Conservation (phyloP, 179 eudicot genomes). For the Monotropa hypopitys region DNA sequence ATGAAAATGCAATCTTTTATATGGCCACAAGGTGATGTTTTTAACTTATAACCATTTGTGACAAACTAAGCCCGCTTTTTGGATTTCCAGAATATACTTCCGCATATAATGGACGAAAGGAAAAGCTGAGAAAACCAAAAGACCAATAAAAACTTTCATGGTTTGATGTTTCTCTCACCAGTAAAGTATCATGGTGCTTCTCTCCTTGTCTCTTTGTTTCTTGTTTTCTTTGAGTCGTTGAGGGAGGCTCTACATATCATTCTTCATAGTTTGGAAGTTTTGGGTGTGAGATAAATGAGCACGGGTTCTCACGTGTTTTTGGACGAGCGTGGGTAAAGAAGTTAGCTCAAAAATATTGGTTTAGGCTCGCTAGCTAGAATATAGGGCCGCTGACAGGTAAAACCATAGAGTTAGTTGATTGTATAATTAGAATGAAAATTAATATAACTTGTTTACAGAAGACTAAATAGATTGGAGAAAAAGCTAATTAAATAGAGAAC, state of each 20-base stretch:
- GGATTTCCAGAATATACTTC: not conserved
- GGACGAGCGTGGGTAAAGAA: too few relatives aligned
- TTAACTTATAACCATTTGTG: not conserved
- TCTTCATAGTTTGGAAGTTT: not conserved
- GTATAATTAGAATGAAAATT: too few relatives aligned
- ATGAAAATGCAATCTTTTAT: not conserved
- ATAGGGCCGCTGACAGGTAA: too few relatives aligned
- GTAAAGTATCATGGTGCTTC: not conserved
- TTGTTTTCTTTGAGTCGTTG: not conserved
- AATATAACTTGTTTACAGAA: too few relatives aligned
- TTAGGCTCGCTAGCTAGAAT: too few relatives aligned
- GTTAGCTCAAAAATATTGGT: too few relatives aligned
- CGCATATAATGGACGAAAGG: not conserved
- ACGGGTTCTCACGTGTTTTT: too few relatives aligned
- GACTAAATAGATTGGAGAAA: too few relatives aligned
- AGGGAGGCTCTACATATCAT: not conserved
- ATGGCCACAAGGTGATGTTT: not conserved
- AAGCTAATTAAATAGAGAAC: too few relatives aligned
- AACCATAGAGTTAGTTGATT: too few relatives aligned
- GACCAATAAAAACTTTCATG: not conserved
- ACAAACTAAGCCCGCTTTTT: not conserved
- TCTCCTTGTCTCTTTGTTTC: not conserved
- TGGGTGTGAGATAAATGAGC: not conserved
- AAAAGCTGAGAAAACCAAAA: constrained; percentile 2
- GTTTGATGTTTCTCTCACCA: not conserved